phyloP scores from a whole-genome alignment of 495 filamentous ascomycete genomes.

The Penicillium ochrochloron region DNA sequence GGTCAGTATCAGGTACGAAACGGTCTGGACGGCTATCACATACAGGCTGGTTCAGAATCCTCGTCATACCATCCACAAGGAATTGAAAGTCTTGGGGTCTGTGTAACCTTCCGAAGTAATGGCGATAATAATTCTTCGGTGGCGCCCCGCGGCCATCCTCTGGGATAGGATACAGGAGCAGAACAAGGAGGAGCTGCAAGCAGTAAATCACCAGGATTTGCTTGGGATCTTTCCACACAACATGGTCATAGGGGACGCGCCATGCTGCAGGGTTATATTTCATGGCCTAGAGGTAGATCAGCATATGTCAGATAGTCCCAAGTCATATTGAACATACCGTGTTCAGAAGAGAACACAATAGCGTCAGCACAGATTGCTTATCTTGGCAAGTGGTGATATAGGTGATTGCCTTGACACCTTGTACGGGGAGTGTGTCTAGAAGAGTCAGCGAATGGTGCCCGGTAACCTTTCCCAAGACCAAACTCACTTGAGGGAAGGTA shows the following conservation, averaged over 20 bases:
- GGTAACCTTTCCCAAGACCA: neutral
- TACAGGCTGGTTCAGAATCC: slow-evolving; percentile 88
- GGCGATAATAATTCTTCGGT: slow-evolving; percentile 89
- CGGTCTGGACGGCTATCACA: neutral
- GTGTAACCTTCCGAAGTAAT: slow-evolving; percentile 90
- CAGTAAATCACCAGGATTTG: slow-evolving; percentile 91
- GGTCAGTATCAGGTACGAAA: neutral
- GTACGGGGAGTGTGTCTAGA: slow-evolving; percentile 75
- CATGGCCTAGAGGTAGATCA: slow-evolving; percentile 65
- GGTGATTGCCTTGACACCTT: slow-evolving; percentile 84
- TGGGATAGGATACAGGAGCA: slow-evolving; percentile 89
- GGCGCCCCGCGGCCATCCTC: slow-evolving; percentile 64
- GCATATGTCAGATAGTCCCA: neutral
- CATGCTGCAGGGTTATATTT: slow-evolving; percentile 97
- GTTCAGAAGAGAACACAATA: slow-evolving; percentile 91
- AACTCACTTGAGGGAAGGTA: slow-evolving; percentile 79
- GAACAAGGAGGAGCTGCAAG: slow-evolving; percentile 85
- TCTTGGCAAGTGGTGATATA: slow-evolving; percentile 87
- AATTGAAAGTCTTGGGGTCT: slow-evolving; percentile 98
- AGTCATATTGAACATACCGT: slow-evolving; percentile 64
- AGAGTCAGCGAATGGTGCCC: slow-evolving; percentile 20
- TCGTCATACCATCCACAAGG: slow-evolving; percentile 92
- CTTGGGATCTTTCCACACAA: slow-evolving; percentile 92
- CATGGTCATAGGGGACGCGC: slow-evolving; percentile 93
- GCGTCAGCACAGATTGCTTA: slow-evolving; percentile 87